Evolutionary conservation across 257 asterid species (phyloP), one percentile per base, ranked within the genome.

Genomic region (Ehretia macrophylla): DNA sequence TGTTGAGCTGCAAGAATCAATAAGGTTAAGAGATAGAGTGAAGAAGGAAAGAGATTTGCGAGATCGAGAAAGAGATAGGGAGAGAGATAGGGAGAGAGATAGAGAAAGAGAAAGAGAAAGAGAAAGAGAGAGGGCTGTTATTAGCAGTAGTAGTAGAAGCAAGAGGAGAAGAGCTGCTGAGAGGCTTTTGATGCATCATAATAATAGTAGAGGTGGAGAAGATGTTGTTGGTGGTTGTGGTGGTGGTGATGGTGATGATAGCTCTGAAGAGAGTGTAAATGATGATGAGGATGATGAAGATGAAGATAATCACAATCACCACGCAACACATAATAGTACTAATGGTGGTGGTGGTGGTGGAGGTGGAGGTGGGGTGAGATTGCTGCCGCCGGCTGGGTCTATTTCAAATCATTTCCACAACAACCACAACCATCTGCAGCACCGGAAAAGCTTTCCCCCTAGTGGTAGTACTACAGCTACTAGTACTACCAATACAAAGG

Each of bases 1-100:
- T 13, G 71, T 75, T 39, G 97, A 88, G 78, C 64, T 89, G 35
- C 96, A 85, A 37, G 99, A 93, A 71, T 81, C 97, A 1, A 77
- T 77, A 11, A 76, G 97, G 59, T 76, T 86, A 39, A 81, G 97
- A 47, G 99, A 89, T 22, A 80, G 97, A 81, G 93, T 79, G 74
- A 92, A 89, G 95, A 92, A 86, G 59, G 95, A 92, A 74, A 86
- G 96, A 64, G 97, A 90, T 75, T 85, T 89, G 19, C 75, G 95
- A 42, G 95, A 83, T 17, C 69, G 95, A 45, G 93, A 84, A 0
- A 56, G 86, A 32, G 93, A 86, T 1, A 62, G 92, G 3, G 96
- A 68, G 0, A 59, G 77, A 17, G 96, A 86, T 4, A 62, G 95
- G 18, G 85, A 80, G 4, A 61, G 59, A 10, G 72, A 65, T 1